Conservation (phyloP, 208 protist genomes). For the Leishmania guyanensis region DNA sequence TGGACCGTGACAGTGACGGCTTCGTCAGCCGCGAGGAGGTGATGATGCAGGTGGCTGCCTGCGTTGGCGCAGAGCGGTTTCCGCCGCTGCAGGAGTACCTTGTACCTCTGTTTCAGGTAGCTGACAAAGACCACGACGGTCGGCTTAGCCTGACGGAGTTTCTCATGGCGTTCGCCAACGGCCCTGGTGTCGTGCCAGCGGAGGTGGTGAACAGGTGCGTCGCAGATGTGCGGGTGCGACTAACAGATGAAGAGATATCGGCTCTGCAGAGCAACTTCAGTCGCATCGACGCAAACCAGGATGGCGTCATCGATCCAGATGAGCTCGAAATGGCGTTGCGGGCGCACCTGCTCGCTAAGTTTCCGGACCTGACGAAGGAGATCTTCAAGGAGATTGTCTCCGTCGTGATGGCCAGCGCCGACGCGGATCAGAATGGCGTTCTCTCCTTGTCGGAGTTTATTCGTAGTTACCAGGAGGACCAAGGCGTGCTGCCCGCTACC, state of each 20-base stretch:
- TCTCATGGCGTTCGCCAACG: slow-evolving; percentile 71
- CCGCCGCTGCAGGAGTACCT: slow-evolving; percentile 62
- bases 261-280: slow-evolving; percentile 78
- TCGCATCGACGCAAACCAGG: slow-evolving; percentile 65
- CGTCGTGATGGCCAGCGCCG: slow-evolving; percentile 77
- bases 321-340: slow-evolving; percentile 68
- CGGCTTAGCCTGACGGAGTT: slow-evolving; percentile 78
- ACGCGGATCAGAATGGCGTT: slow-evolving; percentile 65
- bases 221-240: slow-evolving; percentile 66
- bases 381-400: slow-evolving; percentile 76
- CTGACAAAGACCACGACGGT: slow-evolving; percentile 73
- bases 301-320: slow-evolving; percentile 72
- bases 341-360: slow-evolving; percentile 45
- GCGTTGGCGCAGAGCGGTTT: slow-evolving; percentile 60
- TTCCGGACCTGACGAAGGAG: slow-evolving; percentile 66
- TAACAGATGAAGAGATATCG: slow-evolving; percentile 80
- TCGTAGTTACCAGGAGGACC: slow-evolving; percentile 87
- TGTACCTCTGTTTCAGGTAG: slow-evolving; percentile 66
- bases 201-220: slow-evolving; percentile 87
- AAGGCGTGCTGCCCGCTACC: slow-evolving; percentile 80
- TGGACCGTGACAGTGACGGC: slow-evolving; percentile 84
- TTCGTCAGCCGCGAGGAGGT: slow-evolving; percentile 62
- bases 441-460: slow-evolving; percentile 86
- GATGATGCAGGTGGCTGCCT: slow-evolving; percentile 42
- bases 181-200: slow-evolving; percentile 81